Base-by-base conservation (phyloP, 495 filamentous ascomycete species). In the Xeromyces bisporus region DNA sequence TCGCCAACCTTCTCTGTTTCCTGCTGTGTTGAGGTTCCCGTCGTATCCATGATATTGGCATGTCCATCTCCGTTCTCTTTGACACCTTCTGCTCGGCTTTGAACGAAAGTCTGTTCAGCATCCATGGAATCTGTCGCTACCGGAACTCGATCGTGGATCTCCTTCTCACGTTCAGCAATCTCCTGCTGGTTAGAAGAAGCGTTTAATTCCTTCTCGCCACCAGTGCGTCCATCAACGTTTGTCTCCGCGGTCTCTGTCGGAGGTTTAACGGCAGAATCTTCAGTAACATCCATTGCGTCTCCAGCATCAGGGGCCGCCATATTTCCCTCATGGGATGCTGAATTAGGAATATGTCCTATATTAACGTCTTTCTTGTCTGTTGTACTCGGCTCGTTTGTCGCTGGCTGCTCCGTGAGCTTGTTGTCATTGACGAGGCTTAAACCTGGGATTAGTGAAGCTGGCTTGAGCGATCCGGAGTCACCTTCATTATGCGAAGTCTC, bases 1-100 rank as follows among this genome's bases (percentile, higher is more conserved):
- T 67, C 69, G 28, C 67, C 67, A 18, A 63, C 60, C 3, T 52
- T 55, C 26, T 56, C 26, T 14, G 26, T 28, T 9, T 15, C 26
- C n/a, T n/a, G n/a, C n/a, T n/a, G n/a, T n/a, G n/a, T n/a, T 8
- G 8, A 15, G 3, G 26, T 15, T 15, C n/a, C 14, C n/a, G 5
- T 27, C n/a, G 10, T 27, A 11, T 27, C 11, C 26, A 6, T n/a
- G 6, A 4, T 11, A 11, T 15, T 15, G 6, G 13, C n/a, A 11
- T 5, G 33, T 20, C 24, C 37, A 3, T 32, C 26, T 11, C 33
- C 14, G 2, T 23, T 15, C n/a, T 25, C 30, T 17, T 38, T 37
- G 6, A 16, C 27, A 31, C 12, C 27, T 16, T 38, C 38, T 10
- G 12, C 24, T 11, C 27, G 13, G 5, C 42, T 29, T 21, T 44